Evolutionary conservation across 495 filamentous ascomycete genomes (phyloP).

Genomic region (Aspergillus avenaceus): DNA sequence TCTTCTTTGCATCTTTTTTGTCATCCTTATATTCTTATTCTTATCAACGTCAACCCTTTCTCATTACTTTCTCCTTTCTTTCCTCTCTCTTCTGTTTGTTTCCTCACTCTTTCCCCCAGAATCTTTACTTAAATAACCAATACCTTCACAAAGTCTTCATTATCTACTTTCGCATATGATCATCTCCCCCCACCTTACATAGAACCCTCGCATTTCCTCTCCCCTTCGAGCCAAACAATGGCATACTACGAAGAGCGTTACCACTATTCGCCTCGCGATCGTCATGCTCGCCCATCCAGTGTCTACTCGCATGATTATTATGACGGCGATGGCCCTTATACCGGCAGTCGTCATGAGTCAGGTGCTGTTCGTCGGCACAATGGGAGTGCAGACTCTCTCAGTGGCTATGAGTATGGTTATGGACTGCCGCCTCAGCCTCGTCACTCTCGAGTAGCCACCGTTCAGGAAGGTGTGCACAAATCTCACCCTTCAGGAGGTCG

Average conservation of each 20-base stretch:
- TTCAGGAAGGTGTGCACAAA: conserved; percentile 29
- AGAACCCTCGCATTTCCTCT: neutral
- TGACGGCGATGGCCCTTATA: conserved; percentile 17
- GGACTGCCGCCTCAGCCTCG: conserved; percentile 38
- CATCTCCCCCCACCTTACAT: conserved; percentile 4
- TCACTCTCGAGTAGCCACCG: conserved; percentile 17
- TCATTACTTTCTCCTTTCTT: conserved; percentile 9
- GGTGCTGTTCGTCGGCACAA: conserved; percentile 50
- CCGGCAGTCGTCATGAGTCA: conserved; percentile 15
- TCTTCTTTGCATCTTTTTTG: conserved; percentile 11
- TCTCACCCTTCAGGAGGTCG: conserved; percentile 44
- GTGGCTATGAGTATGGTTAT: conserved; percentile 49
- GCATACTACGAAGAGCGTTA: conserved; percentile 40
- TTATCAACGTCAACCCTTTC: neutral
- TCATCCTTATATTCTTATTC: neutral
- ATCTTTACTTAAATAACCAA: conserved; percentile 10
- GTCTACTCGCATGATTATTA: conserved; percentile 31
- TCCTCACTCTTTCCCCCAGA: conserved; percentile 8
- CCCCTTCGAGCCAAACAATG: conserved; percentile 21
- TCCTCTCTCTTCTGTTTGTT: conserved; percentile 6
- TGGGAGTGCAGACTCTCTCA: conserved; percentile 56
- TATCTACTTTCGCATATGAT: conserved; percentile 5
- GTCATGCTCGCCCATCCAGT: conserved; percentile 24
- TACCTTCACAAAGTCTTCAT: conserved; percentile 12
- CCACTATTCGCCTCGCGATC: conserved; percentile 28